A percentile compares a stretch with the other conserved stretches of the same genome.
Evolutionary conservation across 2,329 filamentous ascomycete species (phyloP).

Genomic region (Tolypocladium nubicola): DNA sequence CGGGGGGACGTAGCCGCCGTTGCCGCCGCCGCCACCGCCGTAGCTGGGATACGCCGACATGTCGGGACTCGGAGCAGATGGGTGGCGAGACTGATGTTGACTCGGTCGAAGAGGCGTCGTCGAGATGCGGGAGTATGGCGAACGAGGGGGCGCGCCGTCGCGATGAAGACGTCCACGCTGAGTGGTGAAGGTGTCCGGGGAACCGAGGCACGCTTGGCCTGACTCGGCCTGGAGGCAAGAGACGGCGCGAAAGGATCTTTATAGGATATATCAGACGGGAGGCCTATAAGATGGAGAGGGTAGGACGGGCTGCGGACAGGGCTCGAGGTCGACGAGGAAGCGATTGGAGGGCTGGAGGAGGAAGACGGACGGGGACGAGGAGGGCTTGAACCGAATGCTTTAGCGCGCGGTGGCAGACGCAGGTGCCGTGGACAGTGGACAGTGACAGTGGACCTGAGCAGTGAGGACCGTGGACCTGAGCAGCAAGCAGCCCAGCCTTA

Average conservation of each 20-base stretch:
- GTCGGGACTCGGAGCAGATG: conserved; percentile 7
- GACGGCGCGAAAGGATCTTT: not conserved
- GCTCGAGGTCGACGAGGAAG: not conserved
- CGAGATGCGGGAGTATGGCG: not conserved
- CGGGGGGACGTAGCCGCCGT: conserved; percentile 32
- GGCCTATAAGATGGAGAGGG: not conserved
- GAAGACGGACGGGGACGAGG: not conserved
- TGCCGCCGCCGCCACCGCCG: conserved; percentile 37
- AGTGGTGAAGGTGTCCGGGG: not conserved
- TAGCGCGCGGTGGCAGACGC: not conserved
- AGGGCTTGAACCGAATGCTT: not conserved
- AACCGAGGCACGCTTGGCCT: not conserved
- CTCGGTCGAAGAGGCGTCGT: not conserved
- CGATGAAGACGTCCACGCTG: not conserved
- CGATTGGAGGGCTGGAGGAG: not conserved
- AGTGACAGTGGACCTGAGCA: not conserved
- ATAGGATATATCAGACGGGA: not conserved
- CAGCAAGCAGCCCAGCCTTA: conserved; percentile 1
- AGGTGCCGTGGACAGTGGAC: not conserved
- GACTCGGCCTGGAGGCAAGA: not conserved
- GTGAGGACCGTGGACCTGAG: not conserved
- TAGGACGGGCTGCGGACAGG: not conserved
- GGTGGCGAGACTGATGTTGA: not conserved
- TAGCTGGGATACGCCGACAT: conserved; percentile 58
- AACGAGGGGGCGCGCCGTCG: not conserved